Evolutionary conservation across 1,284 basidiomycete species (phyloP), one percentile per base, ranked within the genome.

Genomic region (Cronartium ribicola): DNA sequence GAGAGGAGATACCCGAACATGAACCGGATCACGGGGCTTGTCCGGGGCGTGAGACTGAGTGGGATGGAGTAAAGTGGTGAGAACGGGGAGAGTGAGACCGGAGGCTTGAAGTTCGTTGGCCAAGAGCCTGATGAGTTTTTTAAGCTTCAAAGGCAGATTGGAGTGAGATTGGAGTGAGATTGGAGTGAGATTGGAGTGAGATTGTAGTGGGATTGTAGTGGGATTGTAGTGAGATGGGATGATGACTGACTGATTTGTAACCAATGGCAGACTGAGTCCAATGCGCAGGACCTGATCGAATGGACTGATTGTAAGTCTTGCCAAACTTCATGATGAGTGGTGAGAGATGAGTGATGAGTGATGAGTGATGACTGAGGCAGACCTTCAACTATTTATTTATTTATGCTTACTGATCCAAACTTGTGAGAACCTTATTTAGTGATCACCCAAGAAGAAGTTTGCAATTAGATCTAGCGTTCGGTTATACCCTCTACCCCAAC

Each of bases 241-340:
- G n/a, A n/a, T n/a, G n/a, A 51, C 14, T 17, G 14, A 51, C 48
- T 20, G 48, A 4, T 51, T 51, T 51, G 48, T 51, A 51, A 11
- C 48, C 48, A 17, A 51, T 51, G 14, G 48, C 48, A 51, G 48
- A 51, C 20, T 51, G 48, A 51, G 48, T 51, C 48, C 48, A 51
- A 5, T 51, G 48, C 48, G 14, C 11, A 51, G 48, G 48, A 11
- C 48, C 48, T 51, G 48, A 51, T 51, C 48, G 14, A 20, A 51
- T 51, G 3, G 48, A 17, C 20, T 51, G 48, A 51, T 51, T 20
- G 48, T 51, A 51, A 17, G 48, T 51, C 20, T 51, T 51, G 20
- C 48, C 48, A 11, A 51, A 51, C 48, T 51, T 51, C 48, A 51
- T 51, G n/a, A 5, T 51, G 48, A 20, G 14, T 51, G 48, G 20